A percentile compares a stretch with the other conserved stretches of the same genome.
phyloP scores from a whole-genome alignment of 2,329 filamentous ascomycete species.

The Annulohypoxylon truncatum region DNA sequence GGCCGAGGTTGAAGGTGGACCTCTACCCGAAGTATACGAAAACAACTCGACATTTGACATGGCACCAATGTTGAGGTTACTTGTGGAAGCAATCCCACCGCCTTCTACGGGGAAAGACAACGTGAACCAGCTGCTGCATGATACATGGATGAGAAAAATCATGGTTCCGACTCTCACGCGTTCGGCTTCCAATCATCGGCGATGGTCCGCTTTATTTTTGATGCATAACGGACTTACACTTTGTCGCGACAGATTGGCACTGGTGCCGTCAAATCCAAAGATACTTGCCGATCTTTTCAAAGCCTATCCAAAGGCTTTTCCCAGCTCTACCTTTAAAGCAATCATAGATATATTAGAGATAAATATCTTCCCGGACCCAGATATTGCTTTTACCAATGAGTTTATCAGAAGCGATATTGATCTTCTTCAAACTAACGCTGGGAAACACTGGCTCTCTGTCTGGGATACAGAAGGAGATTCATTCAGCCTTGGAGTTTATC shows the following conservation, averaged over 20 bases:
- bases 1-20: constrained; percentile 10
- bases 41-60: constrained; percentile 14
- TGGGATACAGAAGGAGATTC: constrained; percentile 7
- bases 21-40: constrained; percentile 31
- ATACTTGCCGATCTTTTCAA: constrained; percentile 32
- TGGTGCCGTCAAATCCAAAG: constrained; percentile 38
- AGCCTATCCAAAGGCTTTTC: constrained; percentile 30
- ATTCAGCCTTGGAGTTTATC: constrained; percentile 17
- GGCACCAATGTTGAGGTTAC: constrained; percentile 36
- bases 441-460: constrained; percentile 33
- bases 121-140: background rate
- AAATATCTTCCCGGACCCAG: constrained; percentile 42
- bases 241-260: constrained; percentile 40
- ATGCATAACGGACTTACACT: constrained; percentile 46
- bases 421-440: constrained; percentile 8
- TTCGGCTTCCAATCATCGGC: constrained; percentile 47
- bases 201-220: constrained; percentile 51
- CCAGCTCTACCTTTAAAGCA: constrained; percentile 34
- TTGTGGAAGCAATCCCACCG: constrained; percentile 9
- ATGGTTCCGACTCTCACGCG: constrained; percentile 43
- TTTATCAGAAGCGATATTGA: constrained; percentile 36
- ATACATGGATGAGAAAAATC: constrained; percentile 42
- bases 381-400: constrained; percentile 42
- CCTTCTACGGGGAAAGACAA: background rate
- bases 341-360: constrained; percentile 37